These are phyloP conservation scores for Nigrospora sphaerica DNA, from an alignment of 2,329 filamentous ascomycete genomes.

Conservation along the genomic window DNA sequence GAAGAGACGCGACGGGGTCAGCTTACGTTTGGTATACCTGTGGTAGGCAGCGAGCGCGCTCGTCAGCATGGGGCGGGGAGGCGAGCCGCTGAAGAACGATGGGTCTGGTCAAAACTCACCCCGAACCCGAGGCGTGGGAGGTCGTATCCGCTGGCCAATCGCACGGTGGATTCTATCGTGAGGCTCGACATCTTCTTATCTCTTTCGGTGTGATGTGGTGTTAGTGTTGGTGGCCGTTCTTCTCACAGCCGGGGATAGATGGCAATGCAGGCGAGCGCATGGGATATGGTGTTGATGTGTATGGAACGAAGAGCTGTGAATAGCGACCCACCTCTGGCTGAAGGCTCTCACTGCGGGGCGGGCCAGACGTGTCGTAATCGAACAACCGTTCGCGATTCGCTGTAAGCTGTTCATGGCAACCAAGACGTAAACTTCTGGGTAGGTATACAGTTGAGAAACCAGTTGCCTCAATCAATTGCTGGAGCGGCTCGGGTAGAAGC, in stretches of 20 bases:
- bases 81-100: background rate
- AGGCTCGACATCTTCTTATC: slow-evolving; percentile 37
- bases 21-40: slow-evolving; percentile 48
- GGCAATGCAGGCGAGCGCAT: too few species aligned
- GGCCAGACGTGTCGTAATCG: too few species aligned
- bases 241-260: too few species aligned
- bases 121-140: slow-evolving; percentile 47
- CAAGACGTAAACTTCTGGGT: too few species aligned
- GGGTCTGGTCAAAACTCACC: slow-evolving; percentile 27
- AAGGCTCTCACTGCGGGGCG: background rate
- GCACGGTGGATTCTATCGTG: slow-evolving; percentile 38
- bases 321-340: background rate
- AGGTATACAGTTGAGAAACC: too few species aligned
- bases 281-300: background rate
- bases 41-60: background rate
- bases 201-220: background rate
- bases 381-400: too few species aligned
- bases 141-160: slow-evolving; percentile 47
- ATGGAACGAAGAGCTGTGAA: background rate
- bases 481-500: too few species aligned
- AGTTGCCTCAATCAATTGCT: too few species aligned
- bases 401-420: too few species aligned
- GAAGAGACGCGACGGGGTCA: background rate
- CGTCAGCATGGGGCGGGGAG: slow-evolving; percentile 3
- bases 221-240: too few species aligned